Percentiles rank a stretch among this genome's conserved stretches.
Evolutionary conservation across 2,329 filamentous ascomycete species (phyloP).

Genomic region (Hymenoscyphus occultus): DNA sequence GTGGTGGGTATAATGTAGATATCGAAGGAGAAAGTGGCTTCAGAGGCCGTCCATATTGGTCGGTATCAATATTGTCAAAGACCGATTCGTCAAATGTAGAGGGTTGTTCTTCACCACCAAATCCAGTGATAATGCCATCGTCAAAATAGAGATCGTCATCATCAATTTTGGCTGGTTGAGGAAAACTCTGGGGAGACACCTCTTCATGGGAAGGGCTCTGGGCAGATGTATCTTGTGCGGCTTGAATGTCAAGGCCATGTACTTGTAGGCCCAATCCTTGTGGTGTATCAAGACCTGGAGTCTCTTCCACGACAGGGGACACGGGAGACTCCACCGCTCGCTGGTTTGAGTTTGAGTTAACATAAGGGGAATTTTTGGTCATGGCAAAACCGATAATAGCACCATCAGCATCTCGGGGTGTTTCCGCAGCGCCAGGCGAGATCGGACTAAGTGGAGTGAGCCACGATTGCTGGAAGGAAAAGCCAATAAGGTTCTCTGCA

Average conservation of each 20-base stretch:
- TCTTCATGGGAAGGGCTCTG: constrained; percentile 7
- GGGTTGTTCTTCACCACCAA: constrained; percentile 46
- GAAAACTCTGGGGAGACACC: constrained; percentile 13
- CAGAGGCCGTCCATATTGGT: constrained; percentile 58
- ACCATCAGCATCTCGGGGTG: constrained; percentile 54
- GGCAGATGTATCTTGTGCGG: constrained; percentile 6
- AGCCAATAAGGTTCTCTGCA: constrained; percentile 27
- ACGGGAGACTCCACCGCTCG: constrained; percentile 18
- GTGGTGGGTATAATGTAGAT: constrained; percentile 33
- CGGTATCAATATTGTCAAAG: constrained; percentile 66
- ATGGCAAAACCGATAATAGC: constrained; percentile 55
- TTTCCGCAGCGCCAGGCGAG: constrained; percentile 46
- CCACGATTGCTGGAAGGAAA: constrained; percentile 42
- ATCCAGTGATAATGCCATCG: constrained; percentile 52
- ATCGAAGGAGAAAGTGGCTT: constrained; percentile 37
- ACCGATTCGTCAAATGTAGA: constrained; percentile 68
- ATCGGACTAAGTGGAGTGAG: constrained; percentile 53
- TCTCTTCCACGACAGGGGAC: constrained; percentile 17
- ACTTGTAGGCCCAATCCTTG: constrained; percentile 30
- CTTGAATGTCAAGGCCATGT: constrained; percentile 19
- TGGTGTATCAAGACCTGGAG: constrained; percentile 2
- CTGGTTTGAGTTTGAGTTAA: constrained; percentile 11
- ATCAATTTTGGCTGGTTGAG: constrained; percentile 29
- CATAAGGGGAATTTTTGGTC: constrained; percentile 33
- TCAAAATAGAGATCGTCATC: constrained; percentile 66